Conservation (phyloP, 257 asterid species). For the Coffea canephora region DNA sequence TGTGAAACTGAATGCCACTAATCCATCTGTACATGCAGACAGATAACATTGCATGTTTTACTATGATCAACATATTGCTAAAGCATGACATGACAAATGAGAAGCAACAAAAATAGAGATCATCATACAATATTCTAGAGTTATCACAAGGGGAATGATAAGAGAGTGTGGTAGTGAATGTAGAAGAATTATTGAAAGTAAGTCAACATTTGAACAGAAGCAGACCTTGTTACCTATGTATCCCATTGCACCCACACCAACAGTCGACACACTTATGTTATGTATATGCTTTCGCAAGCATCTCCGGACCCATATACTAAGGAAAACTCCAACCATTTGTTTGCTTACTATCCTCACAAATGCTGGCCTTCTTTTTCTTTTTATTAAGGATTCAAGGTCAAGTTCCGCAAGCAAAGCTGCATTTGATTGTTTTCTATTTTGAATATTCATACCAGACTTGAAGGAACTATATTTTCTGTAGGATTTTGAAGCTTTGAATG, state of each 20-base stretch:
- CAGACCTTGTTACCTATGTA: constrained; percentile 94
- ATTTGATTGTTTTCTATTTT: constrained; percentile 36
- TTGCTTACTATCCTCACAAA: constrained; percentile 91
- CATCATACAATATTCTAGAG: neutral
- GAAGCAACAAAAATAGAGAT: neutral
- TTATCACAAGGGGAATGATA: neutral
- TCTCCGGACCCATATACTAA: constrained; percentile 89
- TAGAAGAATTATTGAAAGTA: constrained; percentile 1
- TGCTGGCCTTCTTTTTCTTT: constrained; percentile 69
- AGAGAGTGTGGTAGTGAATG: neutral
- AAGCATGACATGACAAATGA: neutral
- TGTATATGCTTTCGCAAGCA: constrained; percentile 79
- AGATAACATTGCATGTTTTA: neutral
- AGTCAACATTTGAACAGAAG: constrained; percentile 21
- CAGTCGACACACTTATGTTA: constrained; percentile 72
- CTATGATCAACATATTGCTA: neutral
- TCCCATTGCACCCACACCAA: constrained; percentile 98
- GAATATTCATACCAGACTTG: constrained; percentile 33
- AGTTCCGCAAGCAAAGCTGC: constrained; percentile 49
- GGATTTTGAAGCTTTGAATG: constrained; percentile 52
- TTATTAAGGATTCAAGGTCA: constrained; percentile 70
- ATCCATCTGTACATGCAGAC: neutral
- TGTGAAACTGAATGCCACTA: neutral
- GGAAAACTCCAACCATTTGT: constrained; percentile 91
- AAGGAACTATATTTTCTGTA: constrained; percentile 56